phyloP scores from a whole-genome alignment of 2,329 filamentous ascomycete genomes.

The Ophiostoma pallidulum region DNA sequence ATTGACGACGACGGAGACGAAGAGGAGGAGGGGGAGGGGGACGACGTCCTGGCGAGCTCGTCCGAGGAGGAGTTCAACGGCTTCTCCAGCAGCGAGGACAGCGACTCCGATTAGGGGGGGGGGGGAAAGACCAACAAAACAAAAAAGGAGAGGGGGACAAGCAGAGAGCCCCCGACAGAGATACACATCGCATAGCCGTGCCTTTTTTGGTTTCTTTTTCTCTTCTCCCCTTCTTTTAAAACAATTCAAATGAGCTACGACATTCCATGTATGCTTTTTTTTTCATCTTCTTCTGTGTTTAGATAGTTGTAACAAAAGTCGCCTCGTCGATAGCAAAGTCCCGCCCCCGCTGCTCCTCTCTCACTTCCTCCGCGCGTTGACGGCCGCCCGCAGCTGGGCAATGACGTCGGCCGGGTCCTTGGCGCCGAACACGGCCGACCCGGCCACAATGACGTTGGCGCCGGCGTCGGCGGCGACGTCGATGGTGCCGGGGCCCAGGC shows the following conservation, averaged over 20 bases:
- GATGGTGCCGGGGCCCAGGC: conserved; percentile 78
- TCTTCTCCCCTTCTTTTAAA: neutral
- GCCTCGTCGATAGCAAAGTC: too few relatives aligned
- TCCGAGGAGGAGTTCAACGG: conserved; percentile 50
- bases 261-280: neutral
- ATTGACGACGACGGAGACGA: conserved; percentile 50
- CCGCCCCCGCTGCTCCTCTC: conserved; percentile 19
- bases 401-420: conserved; percentile 84
- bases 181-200: neutral
- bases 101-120: conserved; percentile 25
- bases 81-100: conserved; percentile 38
- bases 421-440: conserved; percentile 90
- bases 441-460: conserved; percentile 95
- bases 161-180: too few relatives aligned
- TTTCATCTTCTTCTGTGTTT: too few relatives aligned
- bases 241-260: neutral
- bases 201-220: neutral
- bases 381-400: conserved; percentile 64
- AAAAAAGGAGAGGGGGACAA: neutral
- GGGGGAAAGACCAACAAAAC: too few relatives aligned
- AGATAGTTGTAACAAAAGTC: too few relatives aligned
- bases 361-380: conserved; percentile 50
- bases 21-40: conserved; percentile 35
- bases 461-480: conserved; percentile 91
- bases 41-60: conserved; percentile 31